A percentile compares a stretch with the other conserved stretches of the same genome.
Evolutionary conservation across 176 grass and related monocot species (phyloP).

Genomic region (Echinochloa phyllopogon): DNA sequence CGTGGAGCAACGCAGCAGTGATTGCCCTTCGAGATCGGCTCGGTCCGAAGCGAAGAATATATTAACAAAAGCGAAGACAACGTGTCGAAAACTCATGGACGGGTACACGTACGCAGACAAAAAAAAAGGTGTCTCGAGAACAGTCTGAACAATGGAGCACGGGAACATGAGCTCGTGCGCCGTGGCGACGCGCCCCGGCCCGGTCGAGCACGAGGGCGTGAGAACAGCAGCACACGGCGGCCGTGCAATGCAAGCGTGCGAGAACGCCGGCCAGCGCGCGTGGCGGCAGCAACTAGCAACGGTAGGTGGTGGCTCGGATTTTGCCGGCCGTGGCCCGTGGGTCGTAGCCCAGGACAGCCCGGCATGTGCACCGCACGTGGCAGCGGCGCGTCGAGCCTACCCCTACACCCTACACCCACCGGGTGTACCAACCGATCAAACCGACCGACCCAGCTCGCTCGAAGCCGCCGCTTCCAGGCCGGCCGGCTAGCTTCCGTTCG

Average conservation of each 20-base stretch:
- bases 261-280: background rate
- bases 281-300: too few relatives aligned
- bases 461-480: too few relatives aligned
- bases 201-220: background rate
- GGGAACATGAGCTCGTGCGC: conserved; percentile 2
- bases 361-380: conserved; percentile 37
- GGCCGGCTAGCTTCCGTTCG: background rate
- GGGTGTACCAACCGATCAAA: background rate
- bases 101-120: too few relatives aligned
- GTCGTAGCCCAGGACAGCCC: background rate
- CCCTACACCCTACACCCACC: background rate
- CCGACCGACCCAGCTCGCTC: too few relatives aligned
- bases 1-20: background rate
- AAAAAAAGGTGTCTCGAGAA: background rate
- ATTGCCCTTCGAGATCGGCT: background rate
- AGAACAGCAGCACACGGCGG: too few relatives aligned
- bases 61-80: background rate
- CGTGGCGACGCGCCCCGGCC: background rate
- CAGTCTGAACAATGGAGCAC: too few relatives aligned
- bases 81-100: background rate
- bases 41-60: background rate
- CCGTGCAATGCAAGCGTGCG: background rate
- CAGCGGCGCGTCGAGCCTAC: background rate
- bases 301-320: background rate
- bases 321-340: background rate